Evolutionary conservation across 768 basidiomycete species (phyloP).

Genomic region (Suillus tomentosus): DNA sequence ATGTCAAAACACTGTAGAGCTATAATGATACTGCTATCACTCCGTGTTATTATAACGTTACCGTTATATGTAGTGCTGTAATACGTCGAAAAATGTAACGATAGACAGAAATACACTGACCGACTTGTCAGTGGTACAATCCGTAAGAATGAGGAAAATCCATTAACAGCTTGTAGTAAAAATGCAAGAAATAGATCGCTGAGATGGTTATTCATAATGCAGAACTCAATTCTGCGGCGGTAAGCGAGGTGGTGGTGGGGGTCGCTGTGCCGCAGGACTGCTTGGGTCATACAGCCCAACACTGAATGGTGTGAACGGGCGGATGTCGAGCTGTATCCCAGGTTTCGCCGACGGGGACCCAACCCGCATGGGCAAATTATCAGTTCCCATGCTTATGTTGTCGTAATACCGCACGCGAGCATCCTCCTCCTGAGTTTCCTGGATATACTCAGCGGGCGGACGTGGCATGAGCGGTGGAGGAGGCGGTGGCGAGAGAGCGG

Average conservation of each 20-base stretch:
- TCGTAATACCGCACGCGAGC: conserved; percentile 49
- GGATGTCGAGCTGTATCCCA: conserved; percentile 35
- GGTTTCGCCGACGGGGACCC: conserved; percentile 19
- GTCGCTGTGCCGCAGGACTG: conserved; percentile 10
- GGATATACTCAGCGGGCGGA: conserved; percentile 78
- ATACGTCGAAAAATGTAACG: conserved; percentile 9
- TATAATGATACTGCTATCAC: neutral
- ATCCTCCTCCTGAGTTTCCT: conserved; percentile 79
- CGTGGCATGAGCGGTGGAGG: conserved; percentile 78
- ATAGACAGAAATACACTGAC: conserved; percentile 1
- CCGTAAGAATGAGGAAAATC: neutral
- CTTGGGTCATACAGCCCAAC: conserved; percentile 33
- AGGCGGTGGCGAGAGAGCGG: conserved; percentile 30
- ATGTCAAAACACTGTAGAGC: conserved; percentile 3
- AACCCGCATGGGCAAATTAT: conserved; percentile 25
- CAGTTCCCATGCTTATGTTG: conserved; percentile 27
- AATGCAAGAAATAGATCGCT: neutral
- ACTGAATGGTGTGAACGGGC: conserved; percentile 52
- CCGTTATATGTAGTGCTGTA: conserved; percentile 12
- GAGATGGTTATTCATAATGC: neutral
- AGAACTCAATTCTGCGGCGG: conserved; percentile 11
- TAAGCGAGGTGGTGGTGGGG: conserved; percentile 16
- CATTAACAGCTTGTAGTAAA: neutral
- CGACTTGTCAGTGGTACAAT: neutral
- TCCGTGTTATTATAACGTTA: conserved; percentile 7